Evolutionary conservation across 768 basidiomycete species (phyloP).

Genomic region (Tremella mesenterica): DNA sequence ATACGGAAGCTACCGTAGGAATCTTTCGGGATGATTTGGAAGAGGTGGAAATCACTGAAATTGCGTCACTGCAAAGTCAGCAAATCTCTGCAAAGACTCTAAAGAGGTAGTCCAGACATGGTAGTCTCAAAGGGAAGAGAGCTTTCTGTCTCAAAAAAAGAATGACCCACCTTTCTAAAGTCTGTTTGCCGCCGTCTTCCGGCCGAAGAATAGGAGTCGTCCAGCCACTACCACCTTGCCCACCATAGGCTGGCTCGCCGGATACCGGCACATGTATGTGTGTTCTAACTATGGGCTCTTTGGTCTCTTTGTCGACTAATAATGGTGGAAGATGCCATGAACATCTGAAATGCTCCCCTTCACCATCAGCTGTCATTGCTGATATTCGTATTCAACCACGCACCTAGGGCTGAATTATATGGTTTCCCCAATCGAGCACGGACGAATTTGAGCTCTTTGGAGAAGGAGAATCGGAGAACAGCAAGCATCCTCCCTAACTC

Average conservation of each 20-base stretch:
- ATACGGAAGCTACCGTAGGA: too few species aligned
- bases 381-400: neutral
- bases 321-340: conserved; percentile 44
- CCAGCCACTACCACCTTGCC: conserved; percentile 36
- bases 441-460: conserved; percentile 88
- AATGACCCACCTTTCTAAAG: conserved; percentile 24
- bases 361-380: neutral
- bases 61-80: neutral
- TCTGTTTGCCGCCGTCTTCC: conserved; percentile 26
- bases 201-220: conserved; percentile 33
- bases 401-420: conserved; percentile 45
- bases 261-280: conserved; percentile 42
- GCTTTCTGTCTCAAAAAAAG: neutral
- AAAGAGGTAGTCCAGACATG: neutral
- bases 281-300: conserved; percentile 40
- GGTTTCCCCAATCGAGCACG: conserved; percentile 91
- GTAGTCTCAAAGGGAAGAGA: neutral
- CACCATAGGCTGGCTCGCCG: conserved; percentile 38
- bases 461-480: conserved; percentile 74
- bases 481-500: conserved; percentile 95
- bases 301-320: conserved; percentile 37
- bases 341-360: conserved; percentile 47
- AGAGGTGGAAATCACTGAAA: conserved; percentile 22
- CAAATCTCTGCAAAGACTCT: neutral
- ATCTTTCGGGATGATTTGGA: too few species aligned